Evolutionary conservation across 495 filamentous ascomycete genomes (phyloP).

Genomic region (Aspergillus heteromorphus): DNA sequence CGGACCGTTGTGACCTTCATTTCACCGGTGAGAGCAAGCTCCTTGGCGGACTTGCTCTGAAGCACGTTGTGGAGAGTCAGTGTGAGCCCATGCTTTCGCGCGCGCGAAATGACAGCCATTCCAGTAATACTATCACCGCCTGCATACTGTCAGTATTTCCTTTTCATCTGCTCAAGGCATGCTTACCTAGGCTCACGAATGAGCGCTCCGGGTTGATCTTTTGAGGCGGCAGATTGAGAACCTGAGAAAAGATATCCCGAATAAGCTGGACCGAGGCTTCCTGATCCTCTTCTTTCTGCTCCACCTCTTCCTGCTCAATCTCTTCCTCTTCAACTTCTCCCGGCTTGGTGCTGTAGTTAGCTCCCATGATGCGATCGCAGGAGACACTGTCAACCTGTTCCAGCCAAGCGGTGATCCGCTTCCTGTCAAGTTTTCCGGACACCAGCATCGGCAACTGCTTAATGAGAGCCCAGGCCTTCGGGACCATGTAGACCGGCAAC

Average conservation of each 20-base stretch:
- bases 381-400: constrained; percentile 33
- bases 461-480: constrained; percentile 39
- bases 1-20: constrained; percentile 15
- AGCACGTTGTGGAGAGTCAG: constrained; percentile 34
- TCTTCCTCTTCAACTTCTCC: constrained; percentile 22
- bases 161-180: constrained; percentile 7
- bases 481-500: constrained; percentile 47
- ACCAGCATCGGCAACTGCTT: constrained; percentile 42
- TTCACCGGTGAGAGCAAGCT: constrained; percentile 28
- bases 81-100: constrained; percentile 33
- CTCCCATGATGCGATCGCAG: constrained; percentile 36
- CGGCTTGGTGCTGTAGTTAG: constrained; percentile 29
- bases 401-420: constrained; percentile 40
- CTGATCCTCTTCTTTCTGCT: constrained; percentile 21
- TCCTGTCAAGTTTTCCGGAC: constrained; percentile 47
- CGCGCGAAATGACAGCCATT: constrained; percentile 37
- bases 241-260: constrained; percentile 40
- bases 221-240: constrained; percentile 39
- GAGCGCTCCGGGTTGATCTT: constrained; percentile 38
- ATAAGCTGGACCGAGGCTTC: constrained; percentile 23
- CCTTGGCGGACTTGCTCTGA: constrained; percentile 30
- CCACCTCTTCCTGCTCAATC: constrained; percentile 24
- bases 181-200: constrained; percentile 40
- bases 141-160: constrained; percentile 19
- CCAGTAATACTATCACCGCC: constrained; percentile 44